phyloP scores from a whole-genome alignment of 208 protist species.

The Wallacemonas rigidus region DNA sequence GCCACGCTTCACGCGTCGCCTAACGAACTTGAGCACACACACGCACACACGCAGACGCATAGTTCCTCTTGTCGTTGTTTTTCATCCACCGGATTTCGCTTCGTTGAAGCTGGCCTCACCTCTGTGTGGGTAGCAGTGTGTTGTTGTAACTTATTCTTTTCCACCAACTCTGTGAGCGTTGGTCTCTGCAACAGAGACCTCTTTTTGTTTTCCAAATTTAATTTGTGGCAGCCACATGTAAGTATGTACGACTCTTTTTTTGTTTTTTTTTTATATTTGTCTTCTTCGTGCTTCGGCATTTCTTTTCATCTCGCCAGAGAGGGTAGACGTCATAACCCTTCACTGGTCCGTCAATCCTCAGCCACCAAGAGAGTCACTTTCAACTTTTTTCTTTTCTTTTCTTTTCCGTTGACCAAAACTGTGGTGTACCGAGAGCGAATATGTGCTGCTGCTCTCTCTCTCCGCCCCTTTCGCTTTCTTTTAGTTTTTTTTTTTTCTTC shows the following conservation, averaged over 20 bases:
- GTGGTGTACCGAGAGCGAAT: no score
- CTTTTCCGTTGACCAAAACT: no score
- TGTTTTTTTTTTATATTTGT: constrained; percentile 16
- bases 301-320: background rate
- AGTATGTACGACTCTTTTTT: constrained; percentile 15
- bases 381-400: no score
- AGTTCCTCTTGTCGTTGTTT: background rate
- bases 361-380: background rate
- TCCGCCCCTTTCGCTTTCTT: background rate
- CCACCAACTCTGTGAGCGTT: no score
- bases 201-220: constrained; percentile 10
- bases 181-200: no score
- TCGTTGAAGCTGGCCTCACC: no score
- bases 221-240: background rate
- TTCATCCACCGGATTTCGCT: no score
- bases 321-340: background rate
- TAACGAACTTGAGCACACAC: background rate
- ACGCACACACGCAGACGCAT: background rate
- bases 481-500: constrained; percentile 13
- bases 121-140: no score
- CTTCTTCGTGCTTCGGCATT: background rate
- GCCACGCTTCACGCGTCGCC: constrained; percentile 25
- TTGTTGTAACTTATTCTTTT: no score
- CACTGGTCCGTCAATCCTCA: background rate
- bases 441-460: no score